Conservation (phyloP, 768 basidiomycete genomes). For the Tubosaeta sp. region DNA sequence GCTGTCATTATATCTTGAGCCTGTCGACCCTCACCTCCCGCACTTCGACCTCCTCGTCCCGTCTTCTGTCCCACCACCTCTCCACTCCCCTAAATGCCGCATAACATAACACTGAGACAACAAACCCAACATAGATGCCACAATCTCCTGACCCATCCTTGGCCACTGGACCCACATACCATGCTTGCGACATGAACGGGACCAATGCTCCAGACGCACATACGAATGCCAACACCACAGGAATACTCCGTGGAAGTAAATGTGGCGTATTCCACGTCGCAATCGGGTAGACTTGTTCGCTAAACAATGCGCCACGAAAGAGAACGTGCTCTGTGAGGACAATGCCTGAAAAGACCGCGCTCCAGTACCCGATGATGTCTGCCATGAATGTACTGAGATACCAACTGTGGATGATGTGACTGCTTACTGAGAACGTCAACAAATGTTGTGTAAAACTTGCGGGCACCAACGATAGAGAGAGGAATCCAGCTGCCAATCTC, state of each 20-base stretch:
- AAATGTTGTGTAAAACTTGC: conserved; percentile 42
- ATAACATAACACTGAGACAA: conserved; percentile 32
- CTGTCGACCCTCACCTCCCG: neutral
- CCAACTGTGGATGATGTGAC: neutral
- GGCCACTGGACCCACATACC: conserved; percentile 50
- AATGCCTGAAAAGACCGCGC: conserved; percentile 34
- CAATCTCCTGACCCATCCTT: conserved; percentile 43
- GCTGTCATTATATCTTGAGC: neutral
- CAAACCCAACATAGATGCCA: conserved; percentile 40
- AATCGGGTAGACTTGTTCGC: conserved; percentile 33
- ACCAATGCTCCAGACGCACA: conserved; percentile 39
- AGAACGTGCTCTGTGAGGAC: conserved; percentile 42
- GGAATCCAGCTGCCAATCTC: conserved; percentile 37
- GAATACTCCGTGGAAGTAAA: conserved; percentile 37
- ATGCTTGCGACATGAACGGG: conserved; percentile 49
- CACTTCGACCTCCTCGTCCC: neutral
- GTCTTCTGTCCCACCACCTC: conserved; percentile 8
- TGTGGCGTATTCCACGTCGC: conserved; percentile 33
- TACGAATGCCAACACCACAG: conserved; percentile 39
- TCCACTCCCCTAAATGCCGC: conserved; percentile 27
- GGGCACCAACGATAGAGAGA: conserved; percentile 44
- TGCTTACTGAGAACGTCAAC: conserved; percentile 37
- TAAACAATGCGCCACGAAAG: conserved; percentile 35
- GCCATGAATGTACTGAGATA: conserved; percentile 12
- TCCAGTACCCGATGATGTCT: conserved; percentile 47